Evolutionary conservation across 495 filamentous ascomycete genomes (phyloP), one percentile per base, ranked within the genome.

Genomic region (Trichoderma erinaceum): DNA sequence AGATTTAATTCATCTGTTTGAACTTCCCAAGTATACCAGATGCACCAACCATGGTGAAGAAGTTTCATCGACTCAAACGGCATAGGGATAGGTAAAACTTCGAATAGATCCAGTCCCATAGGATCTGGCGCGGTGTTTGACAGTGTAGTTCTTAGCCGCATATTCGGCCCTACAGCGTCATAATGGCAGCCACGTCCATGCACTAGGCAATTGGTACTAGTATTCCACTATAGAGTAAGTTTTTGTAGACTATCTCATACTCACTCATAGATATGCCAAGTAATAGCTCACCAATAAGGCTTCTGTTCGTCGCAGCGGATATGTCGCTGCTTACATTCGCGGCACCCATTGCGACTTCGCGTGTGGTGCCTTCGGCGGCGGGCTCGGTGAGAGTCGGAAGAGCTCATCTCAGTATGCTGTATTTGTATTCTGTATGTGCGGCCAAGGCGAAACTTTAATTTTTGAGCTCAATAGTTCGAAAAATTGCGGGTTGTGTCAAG

Each of bases 261-360:
- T 0, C 4, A 66, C 63, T 63, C 48, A 23, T 35, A 15, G 5
- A 25, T 27, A 29, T 23, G 41, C 46, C 70, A 66, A 23, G 41
- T 66, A 27, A 66, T 38, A 21, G 73, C 77, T 70, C 80, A 91
- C 89, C 89, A 91, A 82, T 90, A 88, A 13, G 89, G 89, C 69
- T 87, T 89, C 25, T 78, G 88, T 73, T 91, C 89, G 72, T 91
- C 89, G 75, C 89, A 91, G 56, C 89, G 85, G 72, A 91, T 90
- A 77, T 91, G 89, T 71, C 89, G 81, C 75, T 84, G 81, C 79
- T 90, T 91, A 79, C 88, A 91, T 10, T 88, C 90, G 75, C 85
- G 87, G 75, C 89, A 91, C 32, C 89, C 89, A 74, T 88, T 90
- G 41, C 89, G 81, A 12, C 87, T 89, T 72, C 90, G 89, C 64